Conservation (phyloP, 1,284 basidiomycete species). For the Ustilago hordei region DNA sequence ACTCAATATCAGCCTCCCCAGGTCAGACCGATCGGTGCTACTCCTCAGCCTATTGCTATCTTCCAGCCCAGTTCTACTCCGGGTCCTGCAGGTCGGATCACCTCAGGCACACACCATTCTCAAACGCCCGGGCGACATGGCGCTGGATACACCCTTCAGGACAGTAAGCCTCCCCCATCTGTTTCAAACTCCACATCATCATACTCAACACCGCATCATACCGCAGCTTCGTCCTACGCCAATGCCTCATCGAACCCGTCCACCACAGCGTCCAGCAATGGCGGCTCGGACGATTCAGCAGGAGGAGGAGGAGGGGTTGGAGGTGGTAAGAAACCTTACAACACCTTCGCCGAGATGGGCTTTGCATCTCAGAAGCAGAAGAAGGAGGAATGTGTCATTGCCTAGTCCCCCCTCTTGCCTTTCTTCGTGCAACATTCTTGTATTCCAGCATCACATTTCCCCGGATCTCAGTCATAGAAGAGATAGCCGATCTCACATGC, state of each 20-base stretch:
- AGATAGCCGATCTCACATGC: background rate
- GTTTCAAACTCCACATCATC: background rate
- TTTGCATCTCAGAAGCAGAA: conserved; percentile 80
- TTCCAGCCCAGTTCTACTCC: background rate
- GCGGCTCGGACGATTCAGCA: conserved; percentile 2
- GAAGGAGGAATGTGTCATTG: conserved; percentile 78
- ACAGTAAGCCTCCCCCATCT: conserved; percentile 5
- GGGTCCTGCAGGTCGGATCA: conserved; percentile 9
- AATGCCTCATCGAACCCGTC: conserved; percentile 14
- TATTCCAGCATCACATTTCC: background rate
- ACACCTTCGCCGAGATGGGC: conserved; percentile 94
- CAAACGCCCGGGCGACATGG: conserved; percentile 15
- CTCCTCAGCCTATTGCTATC: background rate
- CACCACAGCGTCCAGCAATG: conserved; percentile 13
- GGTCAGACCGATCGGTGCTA: background rate
- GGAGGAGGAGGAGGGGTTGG: conserved; percentile 1
- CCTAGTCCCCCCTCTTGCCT: conserved; percentile 9
- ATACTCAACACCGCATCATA: background rate
- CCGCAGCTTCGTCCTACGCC: background rate
- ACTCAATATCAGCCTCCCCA: background rate
- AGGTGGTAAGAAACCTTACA: conserved; percentile 72
- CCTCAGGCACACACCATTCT: conserved; percentile 26
- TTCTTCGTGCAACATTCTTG: background rate
- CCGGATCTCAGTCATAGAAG: background rate
- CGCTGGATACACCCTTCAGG: conserved; percentile 15